Conservation (phyloP, 169 alveolate species). For the Cytauxzoon felis region DNA sequence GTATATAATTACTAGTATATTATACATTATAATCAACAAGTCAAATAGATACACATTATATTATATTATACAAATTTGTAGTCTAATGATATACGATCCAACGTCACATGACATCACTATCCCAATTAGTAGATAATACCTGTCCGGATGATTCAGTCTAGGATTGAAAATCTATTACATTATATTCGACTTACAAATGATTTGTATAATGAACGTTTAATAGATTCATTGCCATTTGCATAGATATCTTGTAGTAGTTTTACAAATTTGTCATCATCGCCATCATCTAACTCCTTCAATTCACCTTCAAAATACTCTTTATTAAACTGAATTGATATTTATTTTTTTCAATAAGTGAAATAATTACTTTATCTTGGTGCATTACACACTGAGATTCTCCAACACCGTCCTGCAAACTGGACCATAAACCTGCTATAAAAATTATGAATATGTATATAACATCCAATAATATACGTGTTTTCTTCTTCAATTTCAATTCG, state of each 20-base stretch:
- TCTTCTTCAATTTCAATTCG: conserved; percentile 12
- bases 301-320: conserved; percentile 6
- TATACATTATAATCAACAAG: conserved; percentile 6
- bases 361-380: background rate
- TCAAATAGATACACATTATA: background rate
- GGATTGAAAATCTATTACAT: background rate
- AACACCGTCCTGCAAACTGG: conserved; percentile 4
- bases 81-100: no score
- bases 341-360: background rate
- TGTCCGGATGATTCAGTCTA: conserved; percentile 49
- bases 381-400: background rate
- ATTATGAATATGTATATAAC: background rate
- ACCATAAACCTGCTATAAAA: conserved; percentile 41
- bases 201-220: conserved; percentile 50
- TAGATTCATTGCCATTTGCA: conserved; percentile 50
- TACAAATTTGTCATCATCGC: conserved; percentile 17
- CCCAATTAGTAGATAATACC: conserved; percentile 37
- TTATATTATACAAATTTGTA: background rate
- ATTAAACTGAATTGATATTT: conserved; percentile 1
- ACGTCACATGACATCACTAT: no score
- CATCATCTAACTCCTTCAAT: background rate
- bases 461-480: background rate
- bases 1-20: background rate
- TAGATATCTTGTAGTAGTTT: conserved; percentile 29
- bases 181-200: conserved; percentile 40